Base-by-base conservation (phyloP, 352 stramenopile species). In the Pythium dissotocum region DNA sequence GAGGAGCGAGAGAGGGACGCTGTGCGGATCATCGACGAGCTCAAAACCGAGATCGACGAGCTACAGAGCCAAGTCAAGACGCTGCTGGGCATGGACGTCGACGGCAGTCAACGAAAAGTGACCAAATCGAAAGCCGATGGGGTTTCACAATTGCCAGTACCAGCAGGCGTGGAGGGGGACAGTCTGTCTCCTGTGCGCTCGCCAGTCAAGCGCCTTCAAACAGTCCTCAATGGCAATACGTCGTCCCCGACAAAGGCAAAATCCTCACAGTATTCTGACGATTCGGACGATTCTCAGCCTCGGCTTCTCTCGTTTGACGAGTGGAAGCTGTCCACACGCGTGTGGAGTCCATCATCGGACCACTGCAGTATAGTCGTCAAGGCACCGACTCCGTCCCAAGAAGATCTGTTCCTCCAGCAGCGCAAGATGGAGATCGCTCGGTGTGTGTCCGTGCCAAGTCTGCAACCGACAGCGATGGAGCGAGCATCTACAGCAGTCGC, bases 11-110 rank as follows among this genome's bases (percentile, higher is more conserved):
- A 91, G 63, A 77, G 73, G 13, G 77, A 88, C 61, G 81, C 83
- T 6, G 79, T 89, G 75, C 62, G 67, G 26, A 88, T 91, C 70
- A 89, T 91, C 57, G 83, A 91, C 42, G 79, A 89, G 13, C 72
- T 91, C 46, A 88, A 86, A 62, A 61, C 52, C 28, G 81, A 89
- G 46, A 76, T 89, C 59, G 81, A 91, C 18, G 67, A 77, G 2
- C 61, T 91, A 4, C 79, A 89, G 42, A 28, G 46, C 6, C 76
- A 89, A 54, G 69, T 89, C n/a, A 88, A 87, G 42, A 30, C 72
- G 18, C 58, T 88, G 4, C 62, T 88, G 13, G 57, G 58, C 7
- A 13, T 72, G 10, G 44, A 65, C 2, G 33, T 46, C 5, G 46
- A n/a, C n/a, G n/a, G 8, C 2, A 30, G 0, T 16, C n/a, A 49